Evolutionary conservation across 169 alveolate species (phyloP).

Genomic region (Blepharisma undulans): DNA sequence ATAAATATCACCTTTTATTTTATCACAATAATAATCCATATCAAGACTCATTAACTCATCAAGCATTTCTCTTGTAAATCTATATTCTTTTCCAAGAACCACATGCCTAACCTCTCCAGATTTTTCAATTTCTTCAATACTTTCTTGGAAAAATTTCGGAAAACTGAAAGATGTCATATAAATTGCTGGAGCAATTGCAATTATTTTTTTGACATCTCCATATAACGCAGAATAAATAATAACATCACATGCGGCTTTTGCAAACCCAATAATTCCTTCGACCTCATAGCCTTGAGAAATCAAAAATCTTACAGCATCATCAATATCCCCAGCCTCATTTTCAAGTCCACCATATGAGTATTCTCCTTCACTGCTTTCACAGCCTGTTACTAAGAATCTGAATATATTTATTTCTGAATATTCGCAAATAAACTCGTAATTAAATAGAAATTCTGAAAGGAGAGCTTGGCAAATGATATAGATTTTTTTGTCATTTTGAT

Average conservation of each 20-base stretch:
- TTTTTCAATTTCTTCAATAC: background rate
- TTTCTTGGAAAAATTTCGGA: background rate
- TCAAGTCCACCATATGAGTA: background rate
- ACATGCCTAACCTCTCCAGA: background rate
- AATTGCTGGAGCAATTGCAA: background rate
- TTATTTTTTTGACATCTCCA: background rate
- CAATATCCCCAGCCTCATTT: background rate
- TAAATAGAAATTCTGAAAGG: too few species aligned
- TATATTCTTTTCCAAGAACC: background rate
- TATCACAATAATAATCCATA: background rate
- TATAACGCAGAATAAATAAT: background rate
- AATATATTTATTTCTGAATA: background rate
- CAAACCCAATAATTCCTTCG: background rate
- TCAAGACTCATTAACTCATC: background rate
- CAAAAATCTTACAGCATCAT: background rate
- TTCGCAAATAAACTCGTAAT: too few species aligned
- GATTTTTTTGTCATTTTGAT: too few species aligned
- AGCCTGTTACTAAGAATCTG: background rate
- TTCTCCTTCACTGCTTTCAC: slow-evolving; percentile 30
- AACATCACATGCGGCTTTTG: background rate
- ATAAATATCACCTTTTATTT: background rate
- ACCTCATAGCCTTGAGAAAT: background rate
- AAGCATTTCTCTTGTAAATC: background rate
- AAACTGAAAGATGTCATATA: background rate
- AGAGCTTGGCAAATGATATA: too few species aligned